Evolutionary conservation across 163 green algal genomes (phyloP).

Genomic region (Chlamydomonas reinhardtii): DNA sequence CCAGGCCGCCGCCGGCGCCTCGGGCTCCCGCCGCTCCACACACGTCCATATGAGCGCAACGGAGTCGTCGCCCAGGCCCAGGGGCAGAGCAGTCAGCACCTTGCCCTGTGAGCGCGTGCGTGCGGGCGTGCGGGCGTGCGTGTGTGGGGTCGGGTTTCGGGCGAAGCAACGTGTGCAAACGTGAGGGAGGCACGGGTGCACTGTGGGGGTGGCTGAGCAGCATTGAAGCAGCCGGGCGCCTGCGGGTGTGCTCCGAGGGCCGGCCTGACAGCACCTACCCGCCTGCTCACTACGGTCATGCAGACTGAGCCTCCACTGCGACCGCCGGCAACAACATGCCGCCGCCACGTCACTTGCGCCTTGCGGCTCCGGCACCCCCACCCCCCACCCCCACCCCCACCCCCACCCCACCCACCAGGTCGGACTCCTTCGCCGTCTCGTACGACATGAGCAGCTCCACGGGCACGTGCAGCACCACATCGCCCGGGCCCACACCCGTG

Average conservation of each 20-base stretch:
- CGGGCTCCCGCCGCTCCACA: slow-evolving; percentile 62
- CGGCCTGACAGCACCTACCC: too few species aligned
- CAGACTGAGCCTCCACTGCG: too few species aligned
- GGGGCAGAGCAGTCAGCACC: slow-evolving; percentile 44
- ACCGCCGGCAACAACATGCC: too few species aligned
- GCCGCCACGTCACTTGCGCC: too few species aligned
- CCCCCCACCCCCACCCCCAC: too few species aligned
- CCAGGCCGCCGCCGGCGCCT: slow-evolving; percentile 53
- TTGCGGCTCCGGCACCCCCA: too few species aligned
- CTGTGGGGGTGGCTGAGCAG: too few species aligned
- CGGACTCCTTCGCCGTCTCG: slow-evolving; percentile 50
- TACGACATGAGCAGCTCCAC: slow-evolving; percentile 60
- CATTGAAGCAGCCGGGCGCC: too few species aligned
- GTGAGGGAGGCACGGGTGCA: too few species aligned
- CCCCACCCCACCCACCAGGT: slow-evolving; percentile 51
- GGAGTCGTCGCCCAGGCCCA: slow-evolving; percentile 56
- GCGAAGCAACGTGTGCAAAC: too few species aligned
- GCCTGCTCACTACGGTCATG: too few species aligned
- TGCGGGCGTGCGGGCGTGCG: neutral
- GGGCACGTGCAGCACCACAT: slow-evolving; percentile 49
- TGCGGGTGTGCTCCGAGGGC: too few species aligned
- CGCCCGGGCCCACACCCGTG: slow-evolving; percentile 37
- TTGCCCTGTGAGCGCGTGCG: slow-evolving; percentile 23
- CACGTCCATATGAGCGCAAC: slow-evolving; percentile 68
- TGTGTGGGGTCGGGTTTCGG: neutral